Evolutionary conservation across 2,329 filamentous ascomycete genomes (phyloP).

Genomic region (Xylariomycetidae sp.): DNA sequence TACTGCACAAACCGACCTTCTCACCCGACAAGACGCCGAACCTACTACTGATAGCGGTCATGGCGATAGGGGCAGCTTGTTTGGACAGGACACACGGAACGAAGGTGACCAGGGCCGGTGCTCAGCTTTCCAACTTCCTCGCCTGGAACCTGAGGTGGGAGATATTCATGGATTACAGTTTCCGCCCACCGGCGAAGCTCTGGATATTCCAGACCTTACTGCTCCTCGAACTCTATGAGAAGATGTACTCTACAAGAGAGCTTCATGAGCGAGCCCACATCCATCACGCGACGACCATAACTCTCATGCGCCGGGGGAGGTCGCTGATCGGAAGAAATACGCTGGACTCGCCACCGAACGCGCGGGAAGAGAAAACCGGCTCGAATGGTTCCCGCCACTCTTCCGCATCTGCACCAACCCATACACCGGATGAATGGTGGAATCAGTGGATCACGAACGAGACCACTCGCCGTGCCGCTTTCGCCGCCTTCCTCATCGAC

Average conservation of each 20-base stretch:
- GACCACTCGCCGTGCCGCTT: constrained; percentile 82
- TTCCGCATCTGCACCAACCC: constrained; percentile 55
- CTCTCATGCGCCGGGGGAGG: constrained; percentile 88
- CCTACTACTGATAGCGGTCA: constrained; percentile 79
- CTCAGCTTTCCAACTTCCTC: constrained; percentile 81
- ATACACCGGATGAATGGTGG: constrained; percentile 87
- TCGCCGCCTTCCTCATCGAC: constrained; percentile 91
- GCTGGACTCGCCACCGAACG: constrained; percentile 76
- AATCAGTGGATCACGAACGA: constrained; percentile 94
- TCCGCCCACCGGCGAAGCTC: constrained; percentile 85
- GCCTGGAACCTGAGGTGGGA: constrained; percentile 95
- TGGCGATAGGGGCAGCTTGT: constrained; percentile 87
- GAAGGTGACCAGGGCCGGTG: constrained; percentile 69
- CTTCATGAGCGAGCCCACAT: constrained; percentile 94
- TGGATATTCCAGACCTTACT: constrained; percentile 94
- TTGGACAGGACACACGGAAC: constrained; percentile 77
- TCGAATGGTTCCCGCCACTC: constrained; percentile 54
- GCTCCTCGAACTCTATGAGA: constrained; percentile 89
- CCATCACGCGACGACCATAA: constrained; percentile 92
- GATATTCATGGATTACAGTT: constrained; percentile 87
- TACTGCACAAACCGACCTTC: constrained; percentile 92
- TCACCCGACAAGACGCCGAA: constrained; percentile 82
- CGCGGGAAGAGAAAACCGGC: constrained; percentile 52
- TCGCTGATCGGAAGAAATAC: constrained; percentile 84
- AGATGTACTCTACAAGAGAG: constrained; percentile 91